These are phyloP conservation scores for Russula earlei DNA, from an alignment of 768 basidiomycete species.

Conservation along the genomic window DNA sequence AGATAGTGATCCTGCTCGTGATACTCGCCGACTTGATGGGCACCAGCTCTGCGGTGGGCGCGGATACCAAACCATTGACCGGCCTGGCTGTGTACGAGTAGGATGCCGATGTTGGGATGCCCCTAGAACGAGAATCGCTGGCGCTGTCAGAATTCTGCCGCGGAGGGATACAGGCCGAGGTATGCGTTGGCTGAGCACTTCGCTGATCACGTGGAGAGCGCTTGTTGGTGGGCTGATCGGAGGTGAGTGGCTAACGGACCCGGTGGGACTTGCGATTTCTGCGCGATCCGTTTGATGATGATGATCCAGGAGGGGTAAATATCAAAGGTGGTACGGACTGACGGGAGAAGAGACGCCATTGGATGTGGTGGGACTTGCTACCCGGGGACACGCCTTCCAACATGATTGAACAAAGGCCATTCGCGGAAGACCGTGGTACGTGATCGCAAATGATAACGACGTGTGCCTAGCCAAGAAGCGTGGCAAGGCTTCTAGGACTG, in stretches of 20 bases:
- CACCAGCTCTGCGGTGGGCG: not conserved
- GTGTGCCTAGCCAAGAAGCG: too few species aligned
- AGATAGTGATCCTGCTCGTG: too few species aligned
- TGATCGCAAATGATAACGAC: not conserved
- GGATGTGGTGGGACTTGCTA: conserved; percentile 1
- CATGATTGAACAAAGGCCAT: conserved; percentile 6
- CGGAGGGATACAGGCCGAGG: not conserved
- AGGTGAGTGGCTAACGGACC: not conserved
- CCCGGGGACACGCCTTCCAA: not conserved
- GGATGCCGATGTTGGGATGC: not conserved
- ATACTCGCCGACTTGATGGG: not conserved
- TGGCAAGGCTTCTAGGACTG: too few species aligned
- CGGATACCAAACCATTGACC: conserved; percentile 1
- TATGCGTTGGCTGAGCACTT: not conserved
- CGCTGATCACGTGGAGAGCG: not conserved
- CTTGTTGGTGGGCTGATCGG: not conserved
- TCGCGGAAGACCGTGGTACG: not conserved
- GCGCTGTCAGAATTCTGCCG: not conserved
- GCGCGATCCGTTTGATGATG: not conserved
- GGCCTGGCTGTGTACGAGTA: conserved; percentile 1
- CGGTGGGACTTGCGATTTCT: not conserved
- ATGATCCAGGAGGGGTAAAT: not conserved
- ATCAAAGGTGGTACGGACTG: not conserved
- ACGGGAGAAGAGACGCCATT: not conserved
- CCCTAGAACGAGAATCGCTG: not conserved